These are phyloP conservation scores for Alisma plantagoaquatica DNA, from an alignment of 106 monocot genomes.

Conservation along the genomic window DNA sequence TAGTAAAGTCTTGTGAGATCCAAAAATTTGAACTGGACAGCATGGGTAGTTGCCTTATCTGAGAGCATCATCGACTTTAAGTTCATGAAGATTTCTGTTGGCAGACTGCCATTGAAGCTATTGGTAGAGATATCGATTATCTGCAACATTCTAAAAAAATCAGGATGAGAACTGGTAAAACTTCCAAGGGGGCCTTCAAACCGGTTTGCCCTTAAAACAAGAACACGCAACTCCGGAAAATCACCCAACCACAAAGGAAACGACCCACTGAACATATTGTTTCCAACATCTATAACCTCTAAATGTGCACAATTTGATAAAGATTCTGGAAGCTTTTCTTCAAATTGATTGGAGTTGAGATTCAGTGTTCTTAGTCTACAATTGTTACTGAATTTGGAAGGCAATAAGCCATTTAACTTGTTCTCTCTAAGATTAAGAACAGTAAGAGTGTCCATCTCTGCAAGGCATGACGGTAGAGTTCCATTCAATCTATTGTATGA, in stretches of 20 bases:
- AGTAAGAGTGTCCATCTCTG: conserved; percentile 1
- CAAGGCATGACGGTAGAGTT: conserved; percentile 35
- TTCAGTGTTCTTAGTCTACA: conserved; percentile 38
- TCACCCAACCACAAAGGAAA: conserved; percentile 53
- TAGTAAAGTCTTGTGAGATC: conserved; percentile 19
- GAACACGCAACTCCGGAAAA: conserved; percentile 27
- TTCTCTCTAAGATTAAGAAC: conserved; percentile 49
- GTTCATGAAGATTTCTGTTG: conserved; percentile 14
- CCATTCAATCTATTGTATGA: conserved; percentile 56
- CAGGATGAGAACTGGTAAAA: too few relatives aligned
- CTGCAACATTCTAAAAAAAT: too few relatives aligned
- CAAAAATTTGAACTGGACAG: conserved; percentile 3
- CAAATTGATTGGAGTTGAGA: conserved; percentile 39
- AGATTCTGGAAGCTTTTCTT: conserved; percentile 35
- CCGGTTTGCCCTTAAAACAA: conserved; percentile 52
- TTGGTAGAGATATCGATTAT: conserved; percentile 77
- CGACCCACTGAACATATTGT: conserved; percentile 36
- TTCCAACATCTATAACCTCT: conserved; percentile 63
- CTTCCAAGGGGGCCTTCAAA: conserved; percentile 22
- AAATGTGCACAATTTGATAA: conserved; percentile 35
- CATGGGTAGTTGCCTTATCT: neutral
- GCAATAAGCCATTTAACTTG: conserved; percentile 28
- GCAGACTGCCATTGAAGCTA: conserved; percentile 44
- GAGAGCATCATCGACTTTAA: conserved; percentile 38
- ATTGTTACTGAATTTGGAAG: conserved; percentile 7